phyloP scores from a whole-genome alignment of 352 stramenopile species.

The Globisporangium alternatum region DNA sequence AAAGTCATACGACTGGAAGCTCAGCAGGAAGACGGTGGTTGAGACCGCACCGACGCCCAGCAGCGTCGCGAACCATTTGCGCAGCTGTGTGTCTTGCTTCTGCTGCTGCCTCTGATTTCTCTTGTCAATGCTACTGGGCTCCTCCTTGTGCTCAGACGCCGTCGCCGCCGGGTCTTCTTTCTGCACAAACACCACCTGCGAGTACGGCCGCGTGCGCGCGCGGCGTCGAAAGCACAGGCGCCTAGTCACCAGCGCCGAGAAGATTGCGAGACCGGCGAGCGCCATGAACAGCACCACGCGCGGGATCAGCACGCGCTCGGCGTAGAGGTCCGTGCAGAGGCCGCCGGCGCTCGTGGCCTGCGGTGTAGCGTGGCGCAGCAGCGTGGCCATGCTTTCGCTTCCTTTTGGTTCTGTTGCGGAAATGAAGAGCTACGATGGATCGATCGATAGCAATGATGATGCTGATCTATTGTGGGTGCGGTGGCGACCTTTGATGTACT shows the following conservation, averaged over 20 bases:
- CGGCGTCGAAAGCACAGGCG: slow-evolving; percentile 10
- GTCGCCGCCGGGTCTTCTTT: background rate
- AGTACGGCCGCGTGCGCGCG: slow-evolving; percentile 18
- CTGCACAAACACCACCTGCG: slow-evolving; percentile 6
- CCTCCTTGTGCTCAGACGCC: background rate
- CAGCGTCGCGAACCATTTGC: slow-evolving; percentile 26
- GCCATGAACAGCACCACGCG: slow-evolving; percentile 36
- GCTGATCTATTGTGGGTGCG: no score
- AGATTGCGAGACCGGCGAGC: slow-evolving; percentile 17
- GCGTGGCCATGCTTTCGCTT: background rate
- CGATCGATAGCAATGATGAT: no score
- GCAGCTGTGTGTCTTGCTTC: slow-evolving; percentile 12
- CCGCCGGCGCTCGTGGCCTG: background rate
- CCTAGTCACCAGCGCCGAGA: slow-evolving; percentile 13
- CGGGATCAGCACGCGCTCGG: slow-evolving; percentile 37
- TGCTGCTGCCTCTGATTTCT: background rate
- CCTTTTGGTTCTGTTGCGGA: no score
- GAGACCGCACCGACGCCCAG: slow-evolving; percentile 29
- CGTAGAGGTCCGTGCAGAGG: slow-evolving; percentile 39
- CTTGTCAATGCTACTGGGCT: slow-evolving; percentile 1
- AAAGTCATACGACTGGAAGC: slow-evolving; percentile 32
- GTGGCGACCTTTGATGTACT: no score
- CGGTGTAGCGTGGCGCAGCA: background rate
- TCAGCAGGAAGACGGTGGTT: slow-evolving; percentile 35
- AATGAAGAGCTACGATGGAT: no score